These are phyloP conservation scores for Oxyria digyna DNA, from an alignment of 148 eudicot species.

Conservation along the genomic window DNA sequence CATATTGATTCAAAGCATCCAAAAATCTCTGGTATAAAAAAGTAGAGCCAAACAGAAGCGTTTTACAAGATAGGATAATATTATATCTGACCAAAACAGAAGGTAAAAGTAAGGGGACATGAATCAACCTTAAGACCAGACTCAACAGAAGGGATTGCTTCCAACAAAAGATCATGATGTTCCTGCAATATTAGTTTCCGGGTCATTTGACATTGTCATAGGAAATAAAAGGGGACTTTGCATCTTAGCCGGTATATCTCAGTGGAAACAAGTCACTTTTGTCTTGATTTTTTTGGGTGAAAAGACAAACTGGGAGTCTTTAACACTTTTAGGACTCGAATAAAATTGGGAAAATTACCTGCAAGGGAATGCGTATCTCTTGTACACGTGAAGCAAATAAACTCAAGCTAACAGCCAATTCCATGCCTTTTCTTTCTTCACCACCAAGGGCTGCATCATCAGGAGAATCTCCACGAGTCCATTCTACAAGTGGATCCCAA, in stretches of 20 bases:
- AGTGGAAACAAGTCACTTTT: neutral
- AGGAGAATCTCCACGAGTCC: slow-evolving; percentile 97
- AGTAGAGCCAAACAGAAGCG: slow-evolving; percentile 4
- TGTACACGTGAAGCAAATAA: slow-evolving; percentile 98
- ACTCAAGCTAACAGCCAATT: slow-evolving; percentile 95
- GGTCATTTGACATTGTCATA: neutral
- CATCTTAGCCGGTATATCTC: neutral
- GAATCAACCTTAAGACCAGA: slow-evolving; percentile 65
- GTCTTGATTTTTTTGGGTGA: too few species aligned
- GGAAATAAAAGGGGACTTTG: neutral
- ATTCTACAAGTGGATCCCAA: slow-evolving; percentile 99
- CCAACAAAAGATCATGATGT: slow-evolving; percentile 83
- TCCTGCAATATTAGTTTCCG: slow-evolving; percentile 37
- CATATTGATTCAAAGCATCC: slow-evolving; percentile 57
- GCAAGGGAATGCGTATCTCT: slow-evolving; percentile 94
- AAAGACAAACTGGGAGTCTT: neutral
- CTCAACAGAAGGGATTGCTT: slow-evolving; percentile 75
- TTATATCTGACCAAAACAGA: neutral
- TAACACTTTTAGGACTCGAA: neutral
- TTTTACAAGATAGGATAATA: neutral
- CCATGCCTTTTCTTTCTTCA: slow-evolving; percentile 99
- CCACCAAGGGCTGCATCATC: slow-evolving; percentile 98
- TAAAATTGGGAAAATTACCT: slow-evolving; percentile 35
- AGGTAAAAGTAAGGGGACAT: slow-evolving; percentile 3
- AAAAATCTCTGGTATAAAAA: slow-evolving; percentile 58